A percentile compares a stretch with the other conserved stretches of the same genome.
Evolutionary conservation across 2,329 filamentous ascomycete species (phyloP).

Genomic region (Lecanicillium sp.): DNA sequence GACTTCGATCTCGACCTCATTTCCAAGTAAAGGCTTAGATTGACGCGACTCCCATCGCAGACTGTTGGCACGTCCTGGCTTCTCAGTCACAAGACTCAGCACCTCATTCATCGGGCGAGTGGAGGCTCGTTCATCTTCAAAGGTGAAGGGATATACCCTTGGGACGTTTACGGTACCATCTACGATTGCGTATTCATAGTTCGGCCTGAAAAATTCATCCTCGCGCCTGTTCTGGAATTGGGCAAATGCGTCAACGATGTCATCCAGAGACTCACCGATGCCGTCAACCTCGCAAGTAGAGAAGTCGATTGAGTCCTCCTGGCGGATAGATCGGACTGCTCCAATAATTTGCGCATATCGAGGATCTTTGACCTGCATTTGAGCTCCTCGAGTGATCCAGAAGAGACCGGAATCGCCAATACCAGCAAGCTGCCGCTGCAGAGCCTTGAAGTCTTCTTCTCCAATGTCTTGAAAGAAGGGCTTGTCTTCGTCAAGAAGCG

Average conservation of each 20-base stretch:
- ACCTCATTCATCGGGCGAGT: too few species aligned
- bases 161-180: slow-evolving; percentile 18
- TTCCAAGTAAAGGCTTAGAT: too few species aligned
- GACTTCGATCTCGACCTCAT: too few species aligned
- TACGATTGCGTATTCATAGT: slow-evolving; percentile 23
- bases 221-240: slow-evolving; percentile 13
- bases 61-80: too few species aligned
- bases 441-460: slow-evolving; percentile 8
- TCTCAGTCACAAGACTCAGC: too few species aligned
- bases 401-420: slow-evolving; percentile 13
- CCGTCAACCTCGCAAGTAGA: slow-evolving; percentile 21
- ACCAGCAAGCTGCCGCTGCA: slow-evolving; percentile 7
- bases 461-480: slow-evolving; percentile 19
- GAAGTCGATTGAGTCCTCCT: slow-evolving; percentile 18
- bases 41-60: too few species aligned
- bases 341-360: slow-evolving; percentile 20
- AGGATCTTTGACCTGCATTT: slow-evolving; percentile 18
- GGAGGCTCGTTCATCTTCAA: slow-evolving; percentile 13
- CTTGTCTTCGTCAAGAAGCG: slow-evolving; percentile 16
- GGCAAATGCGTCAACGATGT: slow-evolving; percentile 13
- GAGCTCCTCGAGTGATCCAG: slow-evolving; percentile 22
- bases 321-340: slow-evolving; percentile 18
- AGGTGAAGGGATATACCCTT: slow-evolving; percentile 17
- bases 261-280: slow-evolving; percentile 1
- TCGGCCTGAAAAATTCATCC: slow-evolving; percentile 15